phyloP scores from a whole-genome alignment of 805 yeast species.

The Hanseniaspora hatyaiensis region DNA sequence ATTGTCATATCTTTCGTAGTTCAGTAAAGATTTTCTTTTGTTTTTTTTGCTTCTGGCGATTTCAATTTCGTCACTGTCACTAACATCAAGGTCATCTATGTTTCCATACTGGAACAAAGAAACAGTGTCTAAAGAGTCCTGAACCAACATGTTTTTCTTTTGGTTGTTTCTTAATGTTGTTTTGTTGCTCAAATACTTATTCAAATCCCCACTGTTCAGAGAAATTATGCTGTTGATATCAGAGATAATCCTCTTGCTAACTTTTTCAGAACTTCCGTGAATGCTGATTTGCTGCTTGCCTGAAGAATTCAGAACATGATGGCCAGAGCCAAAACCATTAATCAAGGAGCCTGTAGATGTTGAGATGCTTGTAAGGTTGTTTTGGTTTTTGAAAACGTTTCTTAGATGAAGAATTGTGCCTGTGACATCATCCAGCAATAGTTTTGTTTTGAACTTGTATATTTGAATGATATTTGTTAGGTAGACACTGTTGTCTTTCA shows the following conservation, averaged over 20 bases:
- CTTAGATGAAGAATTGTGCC: conserved; percentile 64
- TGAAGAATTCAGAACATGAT: too few relatives aligned
- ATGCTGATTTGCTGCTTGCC: background rate
- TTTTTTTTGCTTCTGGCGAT: conserved; percentile 43
- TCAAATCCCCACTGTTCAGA: conserved; percentile 24
- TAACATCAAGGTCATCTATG: conserved; percentile 23
- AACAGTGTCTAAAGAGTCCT: conserved; percentile 9
- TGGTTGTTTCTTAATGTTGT: conserved; percentile 19
- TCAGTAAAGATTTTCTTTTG: conserved; percentile 16
- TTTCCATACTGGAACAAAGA: conserved; percentile 16
- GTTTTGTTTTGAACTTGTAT: conserved; percentile 74
- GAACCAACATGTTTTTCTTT: conserved; percentile 6
- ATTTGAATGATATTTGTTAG: conserved; percentile 78
- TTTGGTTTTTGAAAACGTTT: conserved; percentile 44
- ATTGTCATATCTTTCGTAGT: conserved; percentile 22
- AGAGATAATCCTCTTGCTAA: conserved; percentile 28
- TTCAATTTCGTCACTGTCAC: conserved; percentile 37
- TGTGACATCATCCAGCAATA: conserved; percentile 68
- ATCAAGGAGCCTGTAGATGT: conserved; percentile 47
- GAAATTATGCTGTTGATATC: conserved; percentile 17
- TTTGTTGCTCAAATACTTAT: conserved; percentile 26
- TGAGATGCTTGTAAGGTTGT: conserved; percentile 25
- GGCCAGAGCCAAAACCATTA: conserved; percentile 60
- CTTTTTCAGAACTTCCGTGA: conserved; percentile 36
- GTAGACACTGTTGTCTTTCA: conserved; percentile 75